phyloP scores from a whole-genome alignment of 169 alveolate genomes.

The Theileria equi region DNA sequence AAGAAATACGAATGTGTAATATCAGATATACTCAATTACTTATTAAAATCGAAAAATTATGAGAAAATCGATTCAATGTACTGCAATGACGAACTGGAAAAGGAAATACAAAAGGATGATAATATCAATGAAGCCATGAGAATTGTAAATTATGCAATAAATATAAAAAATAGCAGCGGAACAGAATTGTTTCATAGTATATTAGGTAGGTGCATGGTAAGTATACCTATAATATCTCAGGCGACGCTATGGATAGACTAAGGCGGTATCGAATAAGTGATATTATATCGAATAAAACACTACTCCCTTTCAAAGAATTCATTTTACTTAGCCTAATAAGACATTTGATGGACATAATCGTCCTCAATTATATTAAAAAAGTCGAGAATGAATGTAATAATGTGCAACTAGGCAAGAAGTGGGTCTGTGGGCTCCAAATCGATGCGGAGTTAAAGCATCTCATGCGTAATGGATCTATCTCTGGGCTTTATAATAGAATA shows the following conservation, averaged over 20 bases:
- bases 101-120: constrained; percentile 11
- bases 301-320: background rate
- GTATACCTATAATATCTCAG: constrained; percentile 1
- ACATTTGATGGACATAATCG: constrained; percentile 15
- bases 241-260: background rate
- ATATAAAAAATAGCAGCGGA: background rate
- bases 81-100: background rate
- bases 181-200: constrained; percentile 4
- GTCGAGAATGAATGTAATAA: background rate
- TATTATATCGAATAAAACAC: background rate
- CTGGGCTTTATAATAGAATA: constrained; percentile 41
- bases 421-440: background rate
- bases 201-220: background rate
- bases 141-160: background rate
- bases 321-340: background rate
- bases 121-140: background rate
- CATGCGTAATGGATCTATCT: constrained; percentile 36
- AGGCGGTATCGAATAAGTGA: too few species aligned
- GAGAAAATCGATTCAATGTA: background rate
- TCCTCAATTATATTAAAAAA: background rate
- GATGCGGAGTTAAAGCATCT: constrained; percentile 20
- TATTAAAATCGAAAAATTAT: background rate
- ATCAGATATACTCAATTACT: background rate
- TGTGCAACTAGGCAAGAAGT: background rate
- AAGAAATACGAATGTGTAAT: background rate